phyloP scores from a whole-genome alignment of 441 rosid genomes.

The Corymbia calophylla region DNA sequence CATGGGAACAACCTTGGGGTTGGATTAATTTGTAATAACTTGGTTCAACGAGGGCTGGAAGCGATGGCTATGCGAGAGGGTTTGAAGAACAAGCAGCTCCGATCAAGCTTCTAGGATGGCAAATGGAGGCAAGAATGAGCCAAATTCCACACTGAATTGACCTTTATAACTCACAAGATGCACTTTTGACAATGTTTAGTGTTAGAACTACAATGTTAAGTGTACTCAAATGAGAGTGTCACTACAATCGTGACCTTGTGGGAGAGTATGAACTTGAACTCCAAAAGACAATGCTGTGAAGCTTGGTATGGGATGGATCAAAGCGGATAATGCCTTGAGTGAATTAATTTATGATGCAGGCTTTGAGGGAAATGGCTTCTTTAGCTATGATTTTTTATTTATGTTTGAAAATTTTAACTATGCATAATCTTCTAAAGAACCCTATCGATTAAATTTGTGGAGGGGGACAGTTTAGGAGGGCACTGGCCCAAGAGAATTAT shows the following conservation, averaged over 20 bases:
- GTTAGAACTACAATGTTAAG: background rate
- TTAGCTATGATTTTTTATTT: background rate
- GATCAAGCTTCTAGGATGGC: background rate
- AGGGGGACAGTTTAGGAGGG: background rate
- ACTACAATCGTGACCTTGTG: background rate
- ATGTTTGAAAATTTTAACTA: background rate
- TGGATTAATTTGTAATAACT: background rate
- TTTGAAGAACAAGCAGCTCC: fast-evolving
- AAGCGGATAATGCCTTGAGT: background rate
- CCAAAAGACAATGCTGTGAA: background rate
- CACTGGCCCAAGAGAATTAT: background rate
- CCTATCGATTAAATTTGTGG: background rate
- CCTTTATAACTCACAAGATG: background rate
- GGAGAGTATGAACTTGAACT: background rate
- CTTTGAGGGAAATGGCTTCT: background rate
- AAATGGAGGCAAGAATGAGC: background rate
- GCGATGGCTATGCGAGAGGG: background rate
- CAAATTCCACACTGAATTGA: fast-evolving
- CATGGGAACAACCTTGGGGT: background rate
- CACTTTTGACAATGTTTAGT: background rate
- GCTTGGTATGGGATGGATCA: background rate
- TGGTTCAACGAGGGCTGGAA: background rate
- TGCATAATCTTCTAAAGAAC: background rate
- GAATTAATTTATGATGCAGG: background rate
- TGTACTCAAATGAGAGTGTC: background rate